These are phyloP conservation scores for Phytophthora gonapodyides DNA, from an alignment of 352 stramenopile species.

Conservation along the genomic window DNA sequence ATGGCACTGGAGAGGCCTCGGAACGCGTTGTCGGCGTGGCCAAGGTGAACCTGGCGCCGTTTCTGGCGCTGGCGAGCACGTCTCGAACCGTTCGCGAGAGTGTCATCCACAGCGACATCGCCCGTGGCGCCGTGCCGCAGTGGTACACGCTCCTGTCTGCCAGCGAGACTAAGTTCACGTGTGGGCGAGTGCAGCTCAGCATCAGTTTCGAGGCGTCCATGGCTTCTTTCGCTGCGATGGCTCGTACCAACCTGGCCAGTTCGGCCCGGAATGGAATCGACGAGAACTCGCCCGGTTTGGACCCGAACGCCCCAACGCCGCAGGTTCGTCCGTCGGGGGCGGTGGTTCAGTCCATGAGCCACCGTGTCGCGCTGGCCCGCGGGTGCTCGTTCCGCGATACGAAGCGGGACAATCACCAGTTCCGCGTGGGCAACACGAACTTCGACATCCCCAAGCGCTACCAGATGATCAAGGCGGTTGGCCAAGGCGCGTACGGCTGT, in stretches of 20 bases:
- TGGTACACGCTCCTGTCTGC: conserved; percentile 88
- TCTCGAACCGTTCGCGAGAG: conserved; percentile 83
- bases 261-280: conserved; percentile 29
- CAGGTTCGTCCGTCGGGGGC: conserved; percentile 47
- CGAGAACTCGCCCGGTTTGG: conserved; percentile 47
- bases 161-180: conserved; percentile 85
- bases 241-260: conserved; percentile 29
- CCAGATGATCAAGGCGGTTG: conserved; percentile 90
- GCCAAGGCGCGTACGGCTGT: conserved; percentile 92
- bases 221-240: conserved; percentile 43
- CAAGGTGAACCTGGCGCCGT: conserved; percentile 89
- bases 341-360: conserved; percentile 56
- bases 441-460: conserved; percentile 87
- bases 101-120: conserved; percentile 85
- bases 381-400: conserved; percentile 86
- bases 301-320: conserved; percentile 57
- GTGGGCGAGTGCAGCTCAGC: conserved; percentile 82
- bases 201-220: conserved; percentile 79
- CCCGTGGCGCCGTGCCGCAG: conserved; percentile 77
- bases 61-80: conserved; percentile 80
- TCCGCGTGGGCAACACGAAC: conserved; percentile 86
- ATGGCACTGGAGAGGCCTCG: conserved; percentile 37
- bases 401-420: conserved; percentile 87
- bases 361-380: conserved; percentile 62
- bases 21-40: conserved; percentile 83